phyloP scores from a whole-genome alignment of 768 basidiomycete genomes.

The Boletales sp. region DNA sequence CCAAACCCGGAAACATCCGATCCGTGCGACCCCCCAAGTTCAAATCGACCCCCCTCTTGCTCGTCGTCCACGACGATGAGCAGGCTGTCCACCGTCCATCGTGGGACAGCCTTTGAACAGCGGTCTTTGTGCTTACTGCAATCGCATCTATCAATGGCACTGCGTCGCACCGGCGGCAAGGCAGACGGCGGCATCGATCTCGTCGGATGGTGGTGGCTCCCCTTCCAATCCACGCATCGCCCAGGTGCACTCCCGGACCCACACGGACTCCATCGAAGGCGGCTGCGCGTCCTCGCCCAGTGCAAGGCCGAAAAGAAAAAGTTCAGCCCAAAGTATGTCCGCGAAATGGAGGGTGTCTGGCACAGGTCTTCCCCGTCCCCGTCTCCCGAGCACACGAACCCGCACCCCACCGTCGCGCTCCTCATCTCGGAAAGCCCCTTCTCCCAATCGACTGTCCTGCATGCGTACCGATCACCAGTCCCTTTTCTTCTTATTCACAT shows the following conservation, averaged over 20 bases:
- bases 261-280: constrained; percentile 33
- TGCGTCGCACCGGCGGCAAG: constrained; percentile 76
- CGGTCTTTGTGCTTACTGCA: constrained; percentile 61
- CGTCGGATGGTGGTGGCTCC: constrained; percentile 92
- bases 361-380: constrained; percentile 22
- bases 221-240: constrained; percentile 20
- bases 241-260: constrained; percentile 13
- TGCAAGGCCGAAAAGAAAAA: constrained; percentile 91
- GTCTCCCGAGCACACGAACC: neutral
- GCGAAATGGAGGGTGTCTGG: constrained; percentile 90
- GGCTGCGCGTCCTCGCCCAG: constrained; percentile 77
- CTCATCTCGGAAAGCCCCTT: constrained; percentile 81
- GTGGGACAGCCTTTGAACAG: constrained; percentile 73
- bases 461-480: constrained; percentile 68
- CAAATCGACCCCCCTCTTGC: constrained; percentile 8
- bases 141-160: constrained; percentile 70
- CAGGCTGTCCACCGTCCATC: constrained; percentile 51
- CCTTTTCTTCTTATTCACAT: constrained; percentile 81
- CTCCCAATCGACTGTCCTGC: constrained; percentile 63
- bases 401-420: constrained; percentile 51
- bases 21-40: constrained; percentile 22
- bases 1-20: constrained; percentile 18
- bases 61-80: neutral
- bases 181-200: constrained; percentile 90
- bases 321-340: constrained; percentile 71